Evolutionary conservation across 2,329 filamentous ascomycete species (phyloP), one percentile per base, ranked within the genome.

Genomic region (Cadophora sp.): DNA sequence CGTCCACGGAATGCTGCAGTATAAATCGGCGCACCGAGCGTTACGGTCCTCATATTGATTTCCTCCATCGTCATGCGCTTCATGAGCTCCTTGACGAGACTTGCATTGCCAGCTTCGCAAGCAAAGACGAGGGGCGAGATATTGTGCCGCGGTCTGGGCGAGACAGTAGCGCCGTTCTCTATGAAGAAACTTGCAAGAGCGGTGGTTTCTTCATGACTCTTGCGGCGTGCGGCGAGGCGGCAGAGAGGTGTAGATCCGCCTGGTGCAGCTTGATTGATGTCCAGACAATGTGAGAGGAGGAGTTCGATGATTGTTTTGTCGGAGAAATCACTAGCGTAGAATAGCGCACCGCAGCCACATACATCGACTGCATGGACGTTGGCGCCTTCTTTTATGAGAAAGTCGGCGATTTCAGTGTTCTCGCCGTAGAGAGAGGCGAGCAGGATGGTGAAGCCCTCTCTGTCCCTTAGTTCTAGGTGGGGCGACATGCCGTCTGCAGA

Each of bases 11-110:
- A 66, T 11, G 43, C 43, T 0, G 65, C 65, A 27, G 11, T 27
- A 16, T 59, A 66, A 3, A 66, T 39, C 8, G 65, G 65, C 8
- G 65, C 60, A n/a, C 65, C 65, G 53, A n/a, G 33, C 20, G n/a
- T 8, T 16, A 24, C n/a, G 11, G 60, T 58, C 45, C 47, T 47
- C 8, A 53, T 48, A 41, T 63, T 47, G 11, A 66, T 16, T 24
- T 66, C 65, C 24, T 55, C 51, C 22, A 47, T 41, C 1, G 55
- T 51, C n/a, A 62, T 50, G 18, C 41, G 39, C 16, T 30, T 55
- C 18, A 66, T 48, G 1, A 66, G 60, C 30, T 66, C 60, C 18
- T 63, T 59, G 33, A 64, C 53, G 3, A 66, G 39, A 36, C n/a
- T 36, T 14, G 61, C 41, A 43, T 64, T 67, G 18, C 65, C 65